Base-by-base conservation (phyloP, 2,329 filamentous ascomycete species). In the Aspergillus puulaauensis region DNA sequence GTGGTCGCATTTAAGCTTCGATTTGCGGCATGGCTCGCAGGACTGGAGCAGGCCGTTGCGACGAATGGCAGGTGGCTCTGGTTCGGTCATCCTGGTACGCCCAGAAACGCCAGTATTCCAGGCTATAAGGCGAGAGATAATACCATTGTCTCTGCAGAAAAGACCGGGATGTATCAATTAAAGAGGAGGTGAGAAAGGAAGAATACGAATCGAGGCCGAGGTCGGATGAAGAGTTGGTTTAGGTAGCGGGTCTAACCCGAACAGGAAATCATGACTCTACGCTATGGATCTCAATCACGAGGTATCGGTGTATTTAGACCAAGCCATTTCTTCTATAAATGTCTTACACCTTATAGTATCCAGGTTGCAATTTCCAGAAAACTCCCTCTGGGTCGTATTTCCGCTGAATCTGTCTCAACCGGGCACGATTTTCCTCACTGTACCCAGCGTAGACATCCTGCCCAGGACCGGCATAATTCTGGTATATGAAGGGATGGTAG, bases 1-100 rank as follows among this genome's bases (percentile, higher is more conserved):
- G 57, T 75, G 72, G 47, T 74, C 72, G 57, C 73, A 75, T 53
- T 68, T 69, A 41, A 74, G 63, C 56, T 75, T 75, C 14, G 72
- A 69, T 56, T 72, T 73, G 41, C 73, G 70, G 56, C 73, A 75
- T 17, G 73, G 72, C 56, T 75, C 71, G 51, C 73, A 75, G 9
- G 72, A 74, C 50, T 73, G 71, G 15, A 70, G 61, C 21, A 71
- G 65, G 27, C 73, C 72, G 66, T 75, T 75, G 43, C 69, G 70
- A 44, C 73, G 72, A 15, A 69, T 71, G 23, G 64, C 68, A 3
- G 66, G 63, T n/a, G 63, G 58, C 27, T 61, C 59, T 24, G 56
- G 27, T 11, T 31, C 41, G 53, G 59, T 61, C n/a, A 31, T 47
- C 31, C 12, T 21, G 41, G 21, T 37, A 24, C 40, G 15, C 35